Conservation (phyloP, 2,329 filamentous ascomycete species). For the Paecilomyces niveus region DNA sequence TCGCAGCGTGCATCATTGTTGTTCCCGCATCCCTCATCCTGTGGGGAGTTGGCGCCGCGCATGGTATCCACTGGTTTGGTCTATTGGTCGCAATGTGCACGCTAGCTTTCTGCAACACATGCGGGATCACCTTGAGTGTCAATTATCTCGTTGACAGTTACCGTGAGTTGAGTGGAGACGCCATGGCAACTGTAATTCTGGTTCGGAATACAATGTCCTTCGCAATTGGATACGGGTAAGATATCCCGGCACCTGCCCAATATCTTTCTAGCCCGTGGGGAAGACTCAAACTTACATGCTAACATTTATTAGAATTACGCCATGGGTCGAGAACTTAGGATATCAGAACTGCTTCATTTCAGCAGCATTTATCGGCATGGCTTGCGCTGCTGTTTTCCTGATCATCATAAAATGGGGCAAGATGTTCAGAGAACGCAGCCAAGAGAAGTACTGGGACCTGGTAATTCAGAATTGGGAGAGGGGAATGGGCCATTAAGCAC, state of each 20-base stretch:
- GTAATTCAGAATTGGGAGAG: slow-evolving; percentile 26
- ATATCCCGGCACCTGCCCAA: neutral
- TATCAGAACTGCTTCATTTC: slow-evolving; percentile 42
- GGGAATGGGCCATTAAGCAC: slow-evolving; percentile 22
- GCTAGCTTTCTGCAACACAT: slow-evolving; percentile 32
- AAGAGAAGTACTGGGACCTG: slow-evolving; percentile 30
- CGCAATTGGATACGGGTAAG: slow-evolving; percentile 37
- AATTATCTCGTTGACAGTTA: slow-evolving; percentile 37
- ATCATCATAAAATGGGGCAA: slow-evolving; percentile 36
- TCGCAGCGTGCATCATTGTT: slow-evolving; percentile 25
- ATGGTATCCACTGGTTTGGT: slow-evolving; percentile 36
- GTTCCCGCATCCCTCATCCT: slow-evolving; percentile 28
- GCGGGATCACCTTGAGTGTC: slow-evolving; percentile 30
- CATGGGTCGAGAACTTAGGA: slow-evolving; percentile 38
- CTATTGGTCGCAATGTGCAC: slow-evolving; percentile 37
- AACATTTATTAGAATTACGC: slow-evolving; percentile 32
- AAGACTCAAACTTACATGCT: neutral
- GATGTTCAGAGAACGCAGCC: slow-evolving; percentile 23
- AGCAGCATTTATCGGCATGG: slow-evolving; percentile 30
- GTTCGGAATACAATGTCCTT: slow-evolving; percentile 44
- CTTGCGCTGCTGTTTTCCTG: slow-evolving; percentile 30
- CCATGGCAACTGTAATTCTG: slow-evolving; percentile 37
- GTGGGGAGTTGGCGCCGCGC: slow-evolving; percentile 37
- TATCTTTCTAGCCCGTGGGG: neutral
- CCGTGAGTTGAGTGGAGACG: slow-evolving; percentile 32